A percentile compares a stretch with the other conserved stretches of the same genome.
These are phyloP conservation scores for Lathyrus oleraceus DNA, from an alignment of 306 rosid genomes.

Conservation along the genomic window DNA sequence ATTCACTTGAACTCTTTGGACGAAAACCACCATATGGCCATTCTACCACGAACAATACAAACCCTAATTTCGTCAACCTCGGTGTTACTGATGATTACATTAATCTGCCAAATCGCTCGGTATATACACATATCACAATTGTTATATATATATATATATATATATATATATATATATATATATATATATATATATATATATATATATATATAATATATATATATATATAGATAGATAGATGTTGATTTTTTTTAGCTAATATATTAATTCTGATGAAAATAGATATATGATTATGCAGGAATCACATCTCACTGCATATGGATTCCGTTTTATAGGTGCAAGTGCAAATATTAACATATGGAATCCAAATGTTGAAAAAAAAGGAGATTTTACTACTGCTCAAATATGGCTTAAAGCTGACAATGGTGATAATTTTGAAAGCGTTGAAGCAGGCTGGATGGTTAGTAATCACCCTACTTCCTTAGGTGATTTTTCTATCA, in stretches of 20 bases:
- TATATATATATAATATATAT: no score
- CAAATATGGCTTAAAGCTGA: constrained; percentile 58
- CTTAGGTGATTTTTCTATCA: no score
- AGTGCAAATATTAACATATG: constrained; percentile 59
- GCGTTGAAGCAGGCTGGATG: constrained; percentile 63
- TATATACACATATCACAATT: constrained; percentile 15
- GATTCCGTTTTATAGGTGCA: constrained; percentile 59
- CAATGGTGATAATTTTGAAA: constrained; percentile 48
- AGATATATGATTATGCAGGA: constrained; percentile 37
- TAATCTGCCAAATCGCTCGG: constrained; percentile 45
- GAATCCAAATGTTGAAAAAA: constrained; percentile 54
- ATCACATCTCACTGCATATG: constrained; percentile 44
- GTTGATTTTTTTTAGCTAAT: neutral
- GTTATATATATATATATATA: no score
- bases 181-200: no score
- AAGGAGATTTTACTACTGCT: constrained; percentile 60
- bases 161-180: no score
- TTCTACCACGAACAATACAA: neutral
- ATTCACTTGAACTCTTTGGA: constrained; percentile 50
- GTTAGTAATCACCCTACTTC: neutral
- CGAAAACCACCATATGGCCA: constrained; percentile 31
- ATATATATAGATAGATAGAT: no score
- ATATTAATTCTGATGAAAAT: no score
- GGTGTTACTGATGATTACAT: neutral
- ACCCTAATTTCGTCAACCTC: neutral